Evolutionary conservation across 2,329 filamentous ascomycete genomes (phyloP), one percentile per base, ranked within the genome.

Genomic region (Immersiporthe knoxdaviesiana): DNA sequence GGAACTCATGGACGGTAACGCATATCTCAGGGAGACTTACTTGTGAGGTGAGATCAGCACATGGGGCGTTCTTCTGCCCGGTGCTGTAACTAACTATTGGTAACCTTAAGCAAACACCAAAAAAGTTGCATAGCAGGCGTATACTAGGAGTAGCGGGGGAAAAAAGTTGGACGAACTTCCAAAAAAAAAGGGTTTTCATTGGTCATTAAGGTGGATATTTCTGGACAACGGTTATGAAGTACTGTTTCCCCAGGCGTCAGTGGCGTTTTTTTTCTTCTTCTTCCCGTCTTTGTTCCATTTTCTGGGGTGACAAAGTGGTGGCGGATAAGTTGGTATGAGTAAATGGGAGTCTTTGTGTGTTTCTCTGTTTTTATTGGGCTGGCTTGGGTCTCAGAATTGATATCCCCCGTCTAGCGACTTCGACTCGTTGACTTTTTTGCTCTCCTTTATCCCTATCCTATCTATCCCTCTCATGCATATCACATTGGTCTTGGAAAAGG

Each of bases 1-100:
- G 72, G 87, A 90, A 21, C 77, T 97, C 27, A 79, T 93, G 16
- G 81, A 84, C 52, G 92, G 90, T 5, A 97, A 97, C 76, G 82
- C 89, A 68, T 77, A 81, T 35, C 78, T 93, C 66, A 81, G 82
- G 68, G 78, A 77, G n/a, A 56, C 52, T 30, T 56, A 56, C 52
- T 14, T 56, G 52, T 56, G 27, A 56, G 52, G 52, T 56, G 27
- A 56, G 52, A 18, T 44, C 21, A 37, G 39, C 37, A 30, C 12
- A 41, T 30, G 21, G 11, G 6, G 5, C 24, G n/a, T 24, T 18
- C 24, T 32, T 18, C 12, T n/a, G 52, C 52, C 52, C 24, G 27
- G 12, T 54, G 24, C 24, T n/a, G n/a, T n/a, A n/a, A n/a, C n/a
- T 24, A 7, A 30, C 12, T 5, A 56, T 56, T 16, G n/a, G 14